phyloP scores from a whole-genome alignment of 202 grass and related monocot genomes.

The Eragrostis tef region DNA sequence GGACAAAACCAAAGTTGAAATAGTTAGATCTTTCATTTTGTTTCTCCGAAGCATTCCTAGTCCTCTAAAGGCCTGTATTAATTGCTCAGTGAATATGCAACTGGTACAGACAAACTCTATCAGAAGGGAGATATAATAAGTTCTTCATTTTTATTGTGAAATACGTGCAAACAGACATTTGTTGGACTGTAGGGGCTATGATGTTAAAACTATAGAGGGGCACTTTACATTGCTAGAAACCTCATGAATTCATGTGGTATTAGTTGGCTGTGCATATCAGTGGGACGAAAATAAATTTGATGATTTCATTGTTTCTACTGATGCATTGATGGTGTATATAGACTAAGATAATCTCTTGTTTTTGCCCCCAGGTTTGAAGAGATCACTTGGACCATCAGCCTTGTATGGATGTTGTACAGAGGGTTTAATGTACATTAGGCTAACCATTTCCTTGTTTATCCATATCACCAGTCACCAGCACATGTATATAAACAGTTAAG shows the following conservation, averaged over 20 bases:
- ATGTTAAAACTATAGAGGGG: neutral
- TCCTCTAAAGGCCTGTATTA: neutral
- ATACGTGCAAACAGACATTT: neutral
- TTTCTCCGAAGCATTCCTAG: neutral
- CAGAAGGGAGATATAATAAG: no score
- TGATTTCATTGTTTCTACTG: neutral
- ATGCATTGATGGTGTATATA: neutral
- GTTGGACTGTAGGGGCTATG: no score
- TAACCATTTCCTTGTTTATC: slow-evolving; percentile 50
- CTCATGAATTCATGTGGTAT: neutral
- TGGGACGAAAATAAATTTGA: neutral
- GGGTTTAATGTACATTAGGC: slow-evolving; percentile 50
- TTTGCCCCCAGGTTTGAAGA: slow-evolving; percentile 53
- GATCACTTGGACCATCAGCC: slow-evolving; percentile 46
- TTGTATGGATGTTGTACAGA: slow-evolving; percentile 59
- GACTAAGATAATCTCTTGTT: neutral
- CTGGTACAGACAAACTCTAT: neutral
- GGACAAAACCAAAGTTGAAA: no score
- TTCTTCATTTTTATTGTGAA: neutral
- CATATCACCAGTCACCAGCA: slow-evolving; percentile 8
- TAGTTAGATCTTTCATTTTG: neutral
- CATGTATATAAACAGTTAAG: slow-evolving; percentile 42
- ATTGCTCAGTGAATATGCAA: neutral
- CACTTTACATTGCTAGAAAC: neutral
- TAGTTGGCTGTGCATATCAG: neutral